Percentiles rank a stretch among this genome's conserved stretches.
Conservation (phyloP, 495 filamentous ascomycete species). For the Pyrenula massariospora region DNA sequence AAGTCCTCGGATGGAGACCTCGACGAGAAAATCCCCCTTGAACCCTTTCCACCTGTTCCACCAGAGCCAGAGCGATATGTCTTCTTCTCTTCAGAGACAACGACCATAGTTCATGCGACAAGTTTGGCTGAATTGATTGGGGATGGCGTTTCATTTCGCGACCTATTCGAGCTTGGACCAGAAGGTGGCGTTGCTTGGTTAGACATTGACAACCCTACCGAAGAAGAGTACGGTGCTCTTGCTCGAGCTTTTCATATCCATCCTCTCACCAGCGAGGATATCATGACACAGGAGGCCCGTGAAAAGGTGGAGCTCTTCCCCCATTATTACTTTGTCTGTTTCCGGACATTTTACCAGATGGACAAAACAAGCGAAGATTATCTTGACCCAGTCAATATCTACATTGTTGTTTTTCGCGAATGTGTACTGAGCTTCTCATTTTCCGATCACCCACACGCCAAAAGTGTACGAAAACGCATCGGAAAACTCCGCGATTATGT, state of each 20-base stretch:
- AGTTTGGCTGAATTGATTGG: conserved; percentile 79
- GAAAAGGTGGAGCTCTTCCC: conserved; percentile 98
- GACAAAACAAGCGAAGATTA: conserved; percentile 67
- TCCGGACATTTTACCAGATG: conserved; percentile 79
- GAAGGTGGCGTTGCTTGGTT: conserved; percentile 80
- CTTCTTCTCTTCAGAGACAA: conserved; percentile 90
- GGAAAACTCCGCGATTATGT: conserved; percentile 88
- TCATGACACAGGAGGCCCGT: conserved; percentile 82
- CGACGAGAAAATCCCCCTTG: conserved; percentile 10
- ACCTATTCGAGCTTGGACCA: conserved; percentile 73
- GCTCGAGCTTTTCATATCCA: conserved; percentile 89
- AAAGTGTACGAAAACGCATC: conserved; percentile 84
- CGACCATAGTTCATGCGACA: conserved; percentile 80
- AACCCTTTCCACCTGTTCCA: conserved; percentile 20
- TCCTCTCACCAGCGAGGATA: conserved; percentile 88
- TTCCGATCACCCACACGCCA: conserved; percentile 66
- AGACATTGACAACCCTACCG: conserved; percentile 79
- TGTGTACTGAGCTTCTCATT: conserved; percentile 92
- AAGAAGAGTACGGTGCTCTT: conserved; percentile 79
- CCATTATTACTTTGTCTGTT: conserved; percentile 95
- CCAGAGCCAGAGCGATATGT: conserved; percentile 64
- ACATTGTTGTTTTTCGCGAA: conserved; percentile 93
- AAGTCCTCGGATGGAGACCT: conserved; percentile 14
- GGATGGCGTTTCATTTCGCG: conserved; percentile 77
- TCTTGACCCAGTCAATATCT: conserved; percentile 86